Conservation (phyloP, 306 rosid genomes). For the Spatholobus suberectus region DNA sequence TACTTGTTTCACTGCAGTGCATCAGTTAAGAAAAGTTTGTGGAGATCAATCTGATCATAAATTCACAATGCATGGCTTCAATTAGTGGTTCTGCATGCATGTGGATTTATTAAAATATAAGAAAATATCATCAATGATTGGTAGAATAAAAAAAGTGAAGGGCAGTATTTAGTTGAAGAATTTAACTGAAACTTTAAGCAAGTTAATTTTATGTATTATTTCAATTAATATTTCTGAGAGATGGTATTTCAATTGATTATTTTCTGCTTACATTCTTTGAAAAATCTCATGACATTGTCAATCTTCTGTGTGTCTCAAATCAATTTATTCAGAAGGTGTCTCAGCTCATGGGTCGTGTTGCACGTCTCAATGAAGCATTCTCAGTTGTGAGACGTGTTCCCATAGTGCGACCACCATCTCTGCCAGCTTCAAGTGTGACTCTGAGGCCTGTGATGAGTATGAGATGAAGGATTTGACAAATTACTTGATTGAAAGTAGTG, state of each 20-base stretch:
- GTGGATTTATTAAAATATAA: neutral
- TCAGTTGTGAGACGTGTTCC: constrained; percentile 94
- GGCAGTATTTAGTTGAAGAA: neutral
- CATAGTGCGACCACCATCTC: constrained; percentile 83
- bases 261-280: constrained; percentile 12
- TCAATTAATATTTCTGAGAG: neutral
- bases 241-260: constrained; percentile 26
- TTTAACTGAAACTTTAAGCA: neutral
- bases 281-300: neutral
- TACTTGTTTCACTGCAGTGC: constrained; percentile 15
- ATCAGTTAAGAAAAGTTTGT: neutral
- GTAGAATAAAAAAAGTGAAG: neutral
- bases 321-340: constrained; percentile 78
- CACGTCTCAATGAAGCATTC: constrained; percentile 95
- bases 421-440: constrained; percentile 73
- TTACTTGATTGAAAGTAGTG: constrained; percentile 40
- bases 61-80: constrained; percentile 23
- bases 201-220: neutral
- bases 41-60: constrained; percentile 18
- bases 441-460: constrained; percentile 92
- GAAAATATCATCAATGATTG: neutral
- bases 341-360: constrained; percentile 79
- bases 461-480: constrained; percentile 58
- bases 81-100: neutral
- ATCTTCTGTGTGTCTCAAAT: constrained; percentile 17